Evolutionary conservation across 169 alveolate genomes (phyloP), one percentile per base, ranked within the genome.

Genomic region (Eimeria necatrix): DNA sequence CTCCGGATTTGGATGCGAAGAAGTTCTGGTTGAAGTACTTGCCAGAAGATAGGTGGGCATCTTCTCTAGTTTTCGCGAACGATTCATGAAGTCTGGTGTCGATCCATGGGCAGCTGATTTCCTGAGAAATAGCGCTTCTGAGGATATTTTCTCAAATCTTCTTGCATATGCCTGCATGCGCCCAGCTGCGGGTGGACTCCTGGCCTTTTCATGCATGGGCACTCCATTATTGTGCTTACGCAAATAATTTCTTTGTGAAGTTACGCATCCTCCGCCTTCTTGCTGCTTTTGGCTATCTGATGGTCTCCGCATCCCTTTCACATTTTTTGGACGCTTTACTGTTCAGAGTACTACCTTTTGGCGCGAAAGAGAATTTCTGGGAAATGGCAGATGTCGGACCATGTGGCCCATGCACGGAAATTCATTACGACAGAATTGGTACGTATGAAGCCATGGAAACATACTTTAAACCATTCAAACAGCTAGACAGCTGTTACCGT

Each of bases 331-430:
- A 74, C 73, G 78, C 59, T 85, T n/a, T 83, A 93, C 22, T 32
- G 4, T n/a, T 56, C 61, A 85, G 93, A 49, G 95, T 97, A 56
- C 71, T 97, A 92, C 99, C 99, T 22, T 98, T 98, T 70, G 95
- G 95, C 84, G 95, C 95, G 89, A 95, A 96, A 93, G 99, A 98
- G 46, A 98, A 98, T 96, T 98, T 98, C 97, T 98, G 99, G 99
- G 99, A 98, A 97, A 98, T 98, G 99, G 99, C 99, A 4, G 99
- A 98, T 92, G 98, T 99, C 4, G 99, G 99, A 32, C 99, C 99
- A 14, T 98, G 99, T 84, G 99, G 99, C 16, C 99, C 99, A 4
- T 98, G 99, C 95, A 95, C 99, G n/a, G 99, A 98, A 95, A 97
- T 98, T 49, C 99, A 98, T 97, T 98, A 96, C 94, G 99, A 98